phyloP scores from a whole-genome alignment of 768 basidiomycete genomes.

The Auricularia sp. region DNA sequence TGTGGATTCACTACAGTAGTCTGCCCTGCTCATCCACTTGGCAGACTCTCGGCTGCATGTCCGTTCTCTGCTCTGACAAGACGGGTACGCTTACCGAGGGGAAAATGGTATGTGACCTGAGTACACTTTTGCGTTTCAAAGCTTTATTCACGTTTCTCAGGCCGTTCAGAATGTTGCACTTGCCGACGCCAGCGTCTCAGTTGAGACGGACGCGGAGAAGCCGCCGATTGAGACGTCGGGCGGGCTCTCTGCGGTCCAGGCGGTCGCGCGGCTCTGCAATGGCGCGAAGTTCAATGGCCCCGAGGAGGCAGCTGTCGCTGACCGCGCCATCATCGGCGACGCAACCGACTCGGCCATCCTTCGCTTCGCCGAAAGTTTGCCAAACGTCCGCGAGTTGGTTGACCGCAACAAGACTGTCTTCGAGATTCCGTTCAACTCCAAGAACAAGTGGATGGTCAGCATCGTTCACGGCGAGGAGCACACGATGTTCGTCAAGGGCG shows the following conservation, averaged over 20 bases:
- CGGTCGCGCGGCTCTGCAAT: constrained; percentile 47
- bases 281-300: constrained; percentile 39
- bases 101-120: constrained; percentile 30
- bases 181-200: constrained; percentile 16
- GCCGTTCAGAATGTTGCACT: constrained; percentile 32
- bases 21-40: too few relatives aligned
- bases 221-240: not conserved
- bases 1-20: not conserved
- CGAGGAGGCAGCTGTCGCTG: constrained; percentile 19
- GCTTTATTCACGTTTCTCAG: constrained; percentile 12
- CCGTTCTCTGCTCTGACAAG: constrained; percentile 48
- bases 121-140: not conserved
- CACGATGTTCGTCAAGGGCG: constrained; percentile 45
- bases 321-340: constrained; percentile 34
- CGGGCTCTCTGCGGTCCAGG: constrained; percentile 24
- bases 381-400: constrained; percentile 16
- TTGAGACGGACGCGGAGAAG: not conserved
- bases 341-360: constrained; percentile 49
- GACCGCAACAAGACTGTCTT: constrained; percentile 20
- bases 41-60: constrained; percentile 38
- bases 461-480: constrained; percentile 21
- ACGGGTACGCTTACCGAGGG: constrained; percentile 42
- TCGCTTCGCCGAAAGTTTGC: constrained; percentile 34
- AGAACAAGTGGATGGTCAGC: constrained; percentile 52
- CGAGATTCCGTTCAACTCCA: constrained; percentile 38